Conservation (phyloP, 2,329 filamentous ascomycete species). For the Ceratocystis harringtonii region DNA sequence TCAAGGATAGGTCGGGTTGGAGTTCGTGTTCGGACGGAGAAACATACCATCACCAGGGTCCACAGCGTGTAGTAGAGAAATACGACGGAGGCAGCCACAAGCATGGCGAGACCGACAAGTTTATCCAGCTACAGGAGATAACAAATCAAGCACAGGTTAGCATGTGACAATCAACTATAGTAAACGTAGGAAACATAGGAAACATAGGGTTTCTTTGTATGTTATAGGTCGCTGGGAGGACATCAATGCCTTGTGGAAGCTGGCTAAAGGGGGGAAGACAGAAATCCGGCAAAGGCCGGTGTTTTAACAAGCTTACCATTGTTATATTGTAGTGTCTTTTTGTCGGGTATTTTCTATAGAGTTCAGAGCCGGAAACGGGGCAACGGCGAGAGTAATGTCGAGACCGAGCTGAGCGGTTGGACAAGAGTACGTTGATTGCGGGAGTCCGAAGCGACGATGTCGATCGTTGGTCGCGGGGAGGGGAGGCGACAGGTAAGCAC, state of each 20-base stretch:
- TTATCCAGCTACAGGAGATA: constrained; percentile 61
- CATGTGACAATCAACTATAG: not conserved
- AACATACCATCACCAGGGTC: constrained; percentile 84
- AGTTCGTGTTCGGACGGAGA: not conserved
- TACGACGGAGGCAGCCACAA: constrained; percentile 48
- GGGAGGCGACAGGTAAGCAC: too few species aligned
- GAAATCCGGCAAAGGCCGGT: not conserved
- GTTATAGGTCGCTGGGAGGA: not conserved
- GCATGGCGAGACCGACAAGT: constrained; percentile 53
- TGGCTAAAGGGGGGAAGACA: not conserved
- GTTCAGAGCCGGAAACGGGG: not conserved
- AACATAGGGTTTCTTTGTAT: not conserved
- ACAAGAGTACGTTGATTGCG: too few species aligned
- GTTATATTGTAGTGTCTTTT: not conserved
- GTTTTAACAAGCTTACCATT: constrained; percentile 4
- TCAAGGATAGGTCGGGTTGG: not conserved
- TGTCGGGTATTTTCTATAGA: not conserved
- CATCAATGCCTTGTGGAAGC: not conserved
- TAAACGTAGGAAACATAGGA: not conserved
- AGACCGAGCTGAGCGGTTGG: too few species aligned
- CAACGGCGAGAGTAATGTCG: not conserved
- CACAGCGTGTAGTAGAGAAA: constrained; percentile 89
- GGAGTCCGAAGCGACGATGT: too few species aligned
- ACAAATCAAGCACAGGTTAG: not conserved
- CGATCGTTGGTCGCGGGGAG: too few species aligned